Conservation (phyloP, 2,329 filamentous ascomycete species). For the Trichoderma pleuroti region DNA sequence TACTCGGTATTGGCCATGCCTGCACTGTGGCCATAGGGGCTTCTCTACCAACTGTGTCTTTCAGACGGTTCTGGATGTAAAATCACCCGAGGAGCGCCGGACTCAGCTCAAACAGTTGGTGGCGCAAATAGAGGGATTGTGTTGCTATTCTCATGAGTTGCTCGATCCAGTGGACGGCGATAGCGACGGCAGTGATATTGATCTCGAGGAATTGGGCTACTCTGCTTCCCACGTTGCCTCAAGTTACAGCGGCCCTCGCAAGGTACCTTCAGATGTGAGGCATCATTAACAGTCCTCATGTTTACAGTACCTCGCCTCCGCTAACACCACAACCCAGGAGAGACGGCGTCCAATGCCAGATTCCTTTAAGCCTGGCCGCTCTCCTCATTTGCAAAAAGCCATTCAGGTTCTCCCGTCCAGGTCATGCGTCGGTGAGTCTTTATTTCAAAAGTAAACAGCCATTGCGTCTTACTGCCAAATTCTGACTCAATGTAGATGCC, state of each 20-base stretch:
- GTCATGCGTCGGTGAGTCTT: conserved; percentile 33
- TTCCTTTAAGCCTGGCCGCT: conserved; percentile 22
- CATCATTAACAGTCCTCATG: neutral
- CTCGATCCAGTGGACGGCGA: conserved; percentile 24
- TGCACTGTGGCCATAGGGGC: conserved; percentile 40
- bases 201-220: conserved; percentile 37
- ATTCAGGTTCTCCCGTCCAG: conserved; percentile 33
- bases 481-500: conserved; percentile 26
- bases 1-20: conserved; percentile 40
- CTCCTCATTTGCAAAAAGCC: conserved; percentile 32
- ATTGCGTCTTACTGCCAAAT: neutral
- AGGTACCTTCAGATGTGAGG: neutral
- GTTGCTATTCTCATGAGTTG: conserved; percentile 4
- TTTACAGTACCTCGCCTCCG: neutral
- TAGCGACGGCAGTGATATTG: conserved; percentile 26
- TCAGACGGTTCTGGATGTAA: conserved; percentile 11
- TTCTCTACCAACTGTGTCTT: conserved; percentile 38
- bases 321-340: neutral
- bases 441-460: neutral
- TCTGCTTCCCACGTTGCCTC: conserved; percentile 28
- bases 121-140: neutral
- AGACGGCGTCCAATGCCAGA: neutral
- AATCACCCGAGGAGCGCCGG: neutral
- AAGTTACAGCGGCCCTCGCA: neutral
- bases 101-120: neutral